Base-by-base conservation (phyloP, 2,329 filamentous ascomycete genomes). In the Penicillium sp. region DNA sequence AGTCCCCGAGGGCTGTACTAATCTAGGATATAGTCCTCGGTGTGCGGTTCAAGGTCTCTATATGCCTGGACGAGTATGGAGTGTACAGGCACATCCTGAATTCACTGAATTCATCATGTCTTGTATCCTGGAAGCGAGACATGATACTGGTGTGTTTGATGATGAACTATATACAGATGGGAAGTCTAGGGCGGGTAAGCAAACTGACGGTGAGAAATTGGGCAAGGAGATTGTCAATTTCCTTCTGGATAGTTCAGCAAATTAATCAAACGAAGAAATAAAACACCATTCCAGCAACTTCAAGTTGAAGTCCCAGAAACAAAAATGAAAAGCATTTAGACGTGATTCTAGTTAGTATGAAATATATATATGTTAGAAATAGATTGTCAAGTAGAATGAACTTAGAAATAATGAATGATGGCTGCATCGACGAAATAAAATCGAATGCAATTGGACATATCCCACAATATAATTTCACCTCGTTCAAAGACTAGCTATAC, bases 71-170 rank as follows among this genome's bases (percentile, higher is more conserved):
- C 63, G 63, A 2, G 67, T 78, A 43, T 65, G 81, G 21, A 74
- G 75, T 2, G 71, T 81, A 0, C 79, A 81, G 51, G 79, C 77
- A n/a, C 79, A 81, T 48, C 79, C 79, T 5, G 79, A 81, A 50
- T 80, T 77, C 54, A 75, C 71, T 14, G 65, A 63, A 19, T 66
- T 57, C 26, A 63, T 69, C 50, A 77, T 79, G 58, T 68, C 71
- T 1, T 69, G 73, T 48, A 63, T 71, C 5, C 19, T 70, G n/a
- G 37, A 63, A 26, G 40, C 51, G 1, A 52, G 68, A 10, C 60
- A 70, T 42, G 48, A 54, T 1, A 46, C 34, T 29, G 66, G 65
- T 1, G 31, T 66, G 2, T 68, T 71, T 19, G 52, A 58, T 16
- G 64, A 66, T 33, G 52, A 59, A 33, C 11, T 69, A 4, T 68